phyloP scores from a whole-genome alignment of 2,329 filamentous ascomycete genomes.

The Colletotrichum melonis region DNA sequence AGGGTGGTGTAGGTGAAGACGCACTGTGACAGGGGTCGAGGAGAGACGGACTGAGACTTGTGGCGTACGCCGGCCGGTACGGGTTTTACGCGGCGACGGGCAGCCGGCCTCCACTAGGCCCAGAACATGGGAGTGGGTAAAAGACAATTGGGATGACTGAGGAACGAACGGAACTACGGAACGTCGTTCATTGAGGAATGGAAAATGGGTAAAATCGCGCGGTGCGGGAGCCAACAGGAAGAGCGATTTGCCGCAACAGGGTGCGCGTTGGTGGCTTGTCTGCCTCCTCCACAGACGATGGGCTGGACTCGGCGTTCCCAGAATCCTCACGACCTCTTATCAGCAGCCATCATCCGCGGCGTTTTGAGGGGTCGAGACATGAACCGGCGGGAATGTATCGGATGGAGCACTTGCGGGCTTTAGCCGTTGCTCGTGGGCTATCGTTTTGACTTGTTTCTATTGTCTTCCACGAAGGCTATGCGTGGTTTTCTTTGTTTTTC shows the following conservation, averaged over 20 bases:
- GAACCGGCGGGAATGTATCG: constrained; percentile 14
- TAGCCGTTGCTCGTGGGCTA: not conserved
- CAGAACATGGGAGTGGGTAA: not conserved
- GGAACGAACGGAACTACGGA: not conserved
- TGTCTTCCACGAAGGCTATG: constrained; percentile 6
- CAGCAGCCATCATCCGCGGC: not conserved
- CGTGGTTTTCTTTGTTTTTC: not conserved
- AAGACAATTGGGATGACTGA: not conserved
- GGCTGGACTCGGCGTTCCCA: constrained; percentile 1
- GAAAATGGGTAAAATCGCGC: not conserved
- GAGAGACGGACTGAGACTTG: constrained; percentile 22
- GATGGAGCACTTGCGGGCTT: constrained; percentile 19
- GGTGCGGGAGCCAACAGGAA: not conserved
- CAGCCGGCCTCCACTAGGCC: not conserved
- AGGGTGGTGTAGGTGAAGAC: constrained; percentile 24
- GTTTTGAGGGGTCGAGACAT: constrained; percentile 11
- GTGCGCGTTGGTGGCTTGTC: constrained; percentile 13
- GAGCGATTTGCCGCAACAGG: not conserved
- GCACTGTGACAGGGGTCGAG: constrained; percentile 20
- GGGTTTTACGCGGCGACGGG: constrained; percentile 6
- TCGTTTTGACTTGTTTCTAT: constrained; percentile 17
- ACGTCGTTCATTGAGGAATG: constrained; percentile 1
- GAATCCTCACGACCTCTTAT: not conserved
- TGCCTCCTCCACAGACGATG: not conserved
- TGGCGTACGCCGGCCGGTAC: constrained; percentile 24